These are phyloP conservation scores for Pseudogymnoascus sp. DNA, from an alignment of 2,329 filamentous ascomycete genomes.

Conservation along the genomic window DNA sequence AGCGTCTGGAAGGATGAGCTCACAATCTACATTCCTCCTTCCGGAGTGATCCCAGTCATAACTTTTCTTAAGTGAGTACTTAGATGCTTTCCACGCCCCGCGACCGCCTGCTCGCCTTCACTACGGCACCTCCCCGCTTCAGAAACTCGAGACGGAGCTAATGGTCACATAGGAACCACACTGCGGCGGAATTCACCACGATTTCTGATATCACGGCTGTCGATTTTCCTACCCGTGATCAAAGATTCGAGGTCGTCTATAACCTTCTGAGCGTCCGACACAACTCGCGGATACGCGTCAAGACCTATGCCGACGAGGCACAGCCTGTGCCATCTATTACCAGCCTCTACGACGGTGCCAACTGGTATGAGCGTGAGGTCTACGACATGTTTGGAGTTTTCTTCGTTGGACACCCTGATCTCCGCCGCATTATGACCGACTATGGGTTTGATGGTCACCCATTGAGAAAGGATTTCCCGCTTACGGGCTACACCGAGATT, in stretches of 20 bases:
- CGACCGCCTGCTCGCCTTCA: not conserved
- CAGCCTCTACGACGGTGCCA: constrained; percentile 83
- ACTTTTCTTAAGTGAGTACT: constrained; percentile 74
- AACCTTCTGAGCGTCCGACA: constrained; percentile 93
- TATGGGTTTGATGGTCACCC: constrained; percentile 99
- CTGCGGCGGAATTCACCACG: constrained; percentile 92
- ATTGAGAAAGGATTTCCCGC: constrained; percentile 92
- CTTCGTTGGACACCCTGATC: constrained; percentile 89
- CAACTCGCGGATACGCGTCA: constrained; percentile 93
- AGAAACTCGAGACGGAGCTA: not conserved
- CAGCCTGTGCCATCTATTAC: constrained; percentile 87
- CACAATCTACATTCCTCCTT: constrained; percentile 83
- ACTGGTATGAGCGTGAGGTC: constrained; percentile 98
- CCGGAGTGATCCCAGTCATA: constrained; percentile 85
- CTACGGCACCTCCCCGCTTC: constrained; percentile 12
- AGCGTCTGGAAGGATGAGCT: constrained; percentile 99
- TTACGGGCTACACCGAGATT: constrained; percentile 97
- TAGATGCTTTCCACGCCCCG: not conserved
- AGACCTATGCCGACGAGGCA: constrained; percentile 97
- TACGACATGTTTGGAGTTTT: constrained; percentile 98
- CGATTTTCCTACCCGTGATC: constrained; percentile 90
- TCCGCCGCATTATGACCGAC: constrained; percentile 97
- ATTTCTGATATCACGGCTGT: constrained; percentile 88
- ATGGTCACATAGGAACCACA: constrained; percentile 61
- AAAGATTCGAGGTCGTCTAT: constrained; percentile 97